Percentiles rank a stretch among this genome's conserved stretches.
phyloP scores from a whole-genome alignment of 2,329 filamentous ascomycete species.

The Xylaria polymorpha region DNA sequence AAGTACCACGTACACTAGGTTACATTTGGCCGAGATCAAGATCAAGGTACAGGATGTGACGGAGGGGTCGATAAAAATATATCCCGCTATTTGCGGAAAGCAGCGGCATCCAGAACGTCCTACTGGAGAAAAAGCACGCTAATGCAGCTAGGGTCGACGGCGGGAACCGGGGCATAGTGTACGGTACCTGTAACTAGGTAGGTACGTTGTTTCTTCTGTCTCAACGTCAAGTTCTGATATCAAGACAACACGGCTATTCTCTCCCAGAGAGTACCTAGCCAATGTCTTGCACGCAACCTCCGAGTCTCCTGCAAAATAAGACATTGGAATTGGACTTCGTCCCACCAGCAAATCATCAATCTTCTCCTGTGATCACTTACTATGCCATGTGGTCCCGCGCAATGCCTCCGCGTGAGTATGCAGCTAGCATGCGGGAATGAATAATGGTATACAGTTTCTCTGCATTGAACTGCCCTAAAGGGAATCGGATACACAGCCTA shows the following conservation, averaged over 20 bases:
- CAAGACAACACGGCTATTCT: background rate
- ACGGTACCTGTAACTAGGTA: slow-evolving; percentile 3
- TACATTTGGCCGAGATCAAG: background rate
- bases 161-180: slow-evolving; percentile 19
- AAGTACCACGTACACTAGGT: background rate
- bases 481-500: slow-evolving; percentile 10
- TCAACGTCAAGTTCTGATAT: background rate
- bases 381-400: background rate
- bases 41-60: slow-evolving; percentile 16
- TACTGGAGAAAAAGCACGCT: slow-evolving; percentile 13
- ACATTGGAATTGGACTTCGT: background rate
- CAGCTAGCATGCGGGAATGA: slow-evolving; percentile 21
- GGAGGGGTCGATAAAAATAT: background rate
- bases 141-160: slow-evolving; percentile 23
- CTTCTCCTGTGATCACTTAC: background rate
- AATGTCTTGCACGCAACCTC: background rate
- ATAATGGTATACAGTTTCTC: slow-evolving; percentile 3
- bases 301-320: background rate
- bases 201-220: background rate
- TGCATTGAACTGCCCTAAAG: slow-evolving; percentile 23
- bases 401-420: slow-evolving; percentile 3
- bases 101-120: slow-evolving; percentile 24
- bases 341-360: background rate
- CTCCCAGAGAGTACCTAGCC: background rate
- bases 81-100: slow-evolving; percentile 34